Evolutionary conservation across 1,284 basidiomycete genomes (phyloP), one percentile per base, ranked within the genome.

Genomic region (Porogramme epimiltina): DNA sequence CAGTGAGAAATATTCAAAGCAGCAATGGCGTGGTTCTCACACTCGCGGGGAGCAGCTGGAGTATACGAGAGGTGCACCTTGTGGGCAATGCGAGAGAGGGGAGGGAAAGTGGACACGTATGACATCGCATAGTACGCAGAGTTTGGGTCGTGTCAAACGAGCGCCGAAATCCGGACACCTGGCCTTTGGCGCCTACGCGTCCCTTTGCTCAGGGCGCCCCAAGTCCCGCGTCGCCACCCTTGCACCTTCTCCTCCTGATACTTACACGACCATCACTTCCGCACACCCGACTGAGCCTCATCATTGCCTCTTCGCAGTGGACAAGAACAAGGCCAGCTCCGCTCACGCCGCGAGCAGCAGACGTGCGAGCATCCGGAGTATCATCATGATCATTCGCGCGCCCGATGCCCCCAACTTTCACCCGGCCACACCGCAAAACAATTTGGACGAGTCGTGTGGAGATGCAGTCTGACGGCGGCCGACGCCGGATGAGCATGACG

Each of bases 251-350:
- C 20, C 23, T 11, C 19, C 6, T 26, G n/a, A 24, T 45, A 42
- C 13, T 20, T 45, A 16, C 13, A 11, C 19, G 19, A 41, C 36
- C 19, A 24, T 25, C 23, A 42, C 34, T 25, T 40, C 39, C 31
- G 16, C 42, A 4, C 45, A 19, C 43, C 22, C 31, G 36, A 20
- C 43, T 6, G 50, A 52, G 26, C 25, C 51, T 18, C 53, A 49
- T 38, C 47, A 45, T n/a, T n/a, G n/a, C 28, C 47, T 52, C 46
- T 57, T 57, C 52, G 48, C 22, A 36, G 55, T 57, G 5, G 55
- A 52, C 31, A 49, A 25, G 47, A 46, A 46, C 52, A 57, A 54
- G 47, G 19, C 52, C 28, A 57, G 52, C 25, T 52, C 55, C 4
- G 55, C 55, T 3, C 55, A 49, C 11, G 36, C 46, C 10, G 55